phyloP scores from a whole-genome alignment of 2,329 filamentous ascomycete genomes.

The Acrocalymma vagum region DNA sequence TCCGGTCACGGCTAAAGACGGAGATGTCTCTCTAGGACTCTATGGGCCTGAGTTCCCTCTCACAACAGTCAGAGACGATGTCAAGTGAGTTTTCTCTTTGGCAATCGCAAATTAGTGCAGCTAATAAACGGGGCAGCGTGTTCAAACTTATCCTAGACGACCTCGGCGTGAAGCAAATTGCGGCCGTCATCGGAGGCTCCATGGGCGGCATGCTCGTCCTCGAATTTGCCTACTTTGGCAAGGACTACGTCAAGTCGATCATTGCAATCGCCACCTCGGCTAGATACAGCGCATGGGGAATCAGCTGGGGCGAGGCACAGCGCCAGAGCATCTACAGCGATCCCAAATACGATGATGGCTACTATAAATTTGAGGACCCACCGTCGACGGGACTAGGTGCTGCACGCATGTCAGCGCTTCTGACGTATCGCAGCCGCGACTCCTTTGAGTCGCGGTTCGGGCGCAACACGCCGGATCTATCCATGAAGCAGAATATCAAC shows the following conservation, averaged over 20 bases:
- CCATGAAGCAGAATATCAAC: constrained; percentile 83
- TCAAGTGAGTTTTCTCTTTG: constrained; percentile 81
- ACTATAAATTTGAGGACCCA: constrained; percentile 88
- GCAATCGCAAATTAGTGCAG: too few relatives aligned
- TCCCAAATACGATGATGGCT: constrained; percentile 97
- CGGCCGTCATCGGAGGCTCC: constrained; percentile 82
- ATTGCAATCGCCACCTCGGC: constrained; percentile 87
- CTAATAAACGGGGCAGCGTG: constrained; percentile 59
- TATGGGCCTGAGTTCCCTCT: constrained; percentile 97
- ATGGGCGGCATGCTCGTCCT: constrained; percentile 92
- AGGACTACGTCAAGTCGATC: constrained; percentile 80
- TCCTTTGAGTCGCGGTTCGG: constrained; percentile 97
- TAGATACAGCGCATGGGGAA: constrained; percentile 87
- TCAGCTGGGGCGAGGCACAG: constrained; percentile 90
- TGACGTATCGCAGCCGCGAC: constrained; percentile 96
- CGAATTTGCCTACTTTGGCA: constrained; percentile 91
- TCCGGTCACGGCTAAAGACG: constrained; percentile 87
- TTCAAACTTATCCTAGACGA: constrained; percentile 84
- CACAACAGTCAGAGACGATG: constrained; percentile 94
- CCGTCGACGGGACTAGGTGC: constrained; percentile 88
- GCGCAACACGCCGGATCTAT: constrained; percentile 87
- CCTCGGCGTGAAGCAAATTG: constrained; percentile 79
- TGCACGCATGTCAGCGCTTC: constrained; percentile 93
- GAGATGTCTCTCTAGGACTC: constrained; percentile 73
- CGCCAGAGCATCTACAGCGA: constrained; percentile 96